A percentile compares a stretch with the other conserved stretches of the same genome.
Evolutionary conservation across 139 green algal species (phyloP).

Genomic region (Edaphochlamys debaryana): DNA sequence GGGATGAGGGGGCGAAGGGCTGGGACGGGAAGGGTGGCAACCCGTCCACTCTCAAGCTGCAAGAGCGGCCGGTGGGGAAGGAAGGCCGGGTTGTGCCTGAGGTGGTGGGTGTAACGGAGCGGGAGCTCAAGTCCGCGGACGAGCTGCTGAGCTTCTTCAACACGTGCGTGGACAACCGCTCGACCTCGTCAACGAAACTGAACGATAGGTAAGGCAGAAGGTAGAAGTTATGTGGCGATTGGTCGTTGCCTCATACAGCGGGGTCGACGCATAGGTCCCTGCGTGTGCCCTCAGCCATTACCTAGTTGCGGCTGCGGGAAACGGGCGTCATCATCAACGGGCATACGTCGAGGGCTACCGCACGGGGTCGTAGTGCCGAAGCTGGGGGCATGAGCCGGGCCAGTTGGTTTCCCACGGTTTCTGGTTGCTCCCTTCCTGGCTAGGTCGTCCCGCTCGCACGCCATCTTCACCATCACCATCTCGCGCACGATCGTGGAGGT

Average conservation of each 20-base stretch:
- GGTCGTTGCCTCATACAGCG: no score
- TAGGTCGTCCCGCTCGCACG: constrained; percentile 74
- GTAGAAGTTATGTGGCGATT: no score
- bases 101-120: constrained; percentile 64
- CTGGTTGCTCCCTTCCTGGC: no score
- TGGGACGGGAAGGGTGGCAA: constrained; percentile 40
- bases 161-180: constrained; percentile 69
- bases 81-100: constrained; percentile 65
- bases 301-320: no score
- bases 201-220: constrained; percentile 68
- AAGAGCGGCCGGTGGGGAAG: constrained; percentile 63
- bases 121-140: constrained; percentile 41
- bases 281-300: no score
- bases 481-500: constrained; percentile 65
- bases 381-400: no score
- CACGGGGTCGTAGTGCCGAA: no score
- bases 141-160: constrained; percentile 69
- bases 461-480: constrained; percentile 77
- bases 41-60: constrained; percentile 51
- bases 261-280: no score
- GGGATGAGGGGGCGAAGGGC: constrained; percentile 24
- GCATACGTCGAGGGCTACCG: no score
- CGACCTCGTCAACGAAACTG: constrained; percentile 68
- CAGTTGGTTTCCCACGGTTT: no score
- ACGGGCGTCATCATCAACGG: no score